Evolutionary conservation across 805 yeast genomes (phyloP).

Genomic region (Barnettozyma botsteinii): DNA sequence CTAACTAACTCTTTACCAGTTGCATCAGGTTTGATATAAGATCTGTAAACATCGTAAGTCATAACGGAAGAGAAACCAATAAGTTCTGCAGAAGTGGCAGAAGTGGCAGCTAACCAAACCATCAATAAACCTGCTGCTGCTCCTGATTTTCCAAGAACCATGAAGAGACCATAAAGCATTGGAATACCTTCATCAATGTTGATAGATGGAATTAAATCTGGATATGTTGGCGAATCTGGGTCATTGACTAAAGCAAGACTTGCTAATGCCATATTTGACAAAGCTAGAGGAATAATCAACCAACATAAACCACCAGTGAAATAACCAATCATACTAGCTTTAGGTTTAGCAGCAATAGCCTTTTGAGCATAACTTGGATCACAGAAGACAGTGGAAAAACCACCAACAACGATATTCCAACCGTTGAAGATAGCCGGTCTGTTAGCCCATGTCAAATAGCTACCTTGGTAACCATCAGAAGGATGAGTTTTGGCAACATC

Average conservation of each 20-base stretch:
- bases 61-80: slow-evolving; percentile 76
- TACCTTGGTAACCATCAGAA: neutral
- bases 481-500: neutral
- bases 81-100: slow-evolving; percentile 82
- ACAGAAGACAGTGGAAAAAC: slow-evolving; percentile 29
- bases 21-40: slow-evolving; percentile 71
- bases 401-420: slow-evolving; percentile 30
- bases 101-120: slow-evolving; percentile 82
- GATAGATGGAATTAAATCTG: slow-evolving; percentile 39
- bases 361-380: slow-evolving; percentile 36
- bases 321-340: slow-evolving; percentile 31
- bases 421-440: slow-evolving; percentile 18
- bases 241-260: slow-evolving; percentile 60
- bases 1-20: slow-evolving; percentile 59
- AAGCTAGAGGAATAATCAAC: slow-evolving; percentile 79
- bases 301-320: slow-evolving; percentile 70
- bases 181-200: slow-evolving; percentile 47
- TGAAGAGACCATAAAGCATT: slow-evolving; percentile 55
- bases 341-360: slow-evolving; percentile 37
- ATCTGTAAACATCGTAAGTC: slow-evolving; percentile 77
- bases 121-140: slow-evolving; percentile 70
- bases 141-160: slow-evolving; percentile 77
- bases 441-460: neutral
- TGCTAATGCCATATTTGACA: slow-evolving; percentile 74
- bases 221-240: slow-evolving; percentile 52